Evolutionary conservation across 2,329 filamentous ascomycete genomes (phyloP).

Genomic region (Exophiala sideris): DNA sequence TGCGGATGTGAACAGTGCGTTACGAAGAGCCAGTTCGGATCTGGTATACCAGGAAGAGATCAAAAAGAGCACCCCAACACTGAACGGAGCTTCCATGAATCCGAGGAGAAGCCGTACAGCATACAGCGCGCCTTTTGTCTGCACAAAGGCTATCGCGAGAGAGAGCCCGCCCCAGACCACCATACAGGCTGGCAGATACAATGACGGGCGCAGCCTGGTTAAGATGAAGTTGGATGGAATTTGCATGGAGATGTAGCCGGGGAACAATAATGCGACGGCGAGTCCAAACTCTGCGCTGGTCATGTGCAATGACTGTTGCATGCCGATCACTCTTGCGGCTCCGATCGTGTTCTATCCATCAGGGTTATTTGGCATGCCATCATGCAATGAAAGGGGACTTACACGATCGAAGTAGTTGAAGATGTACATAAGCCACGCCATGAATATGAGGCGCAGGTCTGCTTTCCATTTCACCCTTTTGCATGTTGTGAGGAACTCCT

Average conservation of each 20-base stretch:
- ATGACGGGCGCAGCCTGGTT: conserved; percentile 37
- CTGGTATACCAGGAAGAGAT: conserved; percentile 56
- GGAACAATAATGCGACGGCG: conserved; percentile 35
- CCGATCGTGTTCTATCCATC: neutral
- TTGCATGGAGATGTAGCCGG: conserved; percentile 60
- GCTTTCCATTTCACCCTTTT: neutral
- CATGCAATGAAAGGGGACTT: neutral
- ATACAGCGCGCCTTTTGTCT: neutral
- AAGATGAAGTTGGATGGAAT: conserved; percentile 49
- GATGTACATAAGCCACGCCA: neutral
- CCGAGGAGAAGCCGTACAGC: conserved; percentile 38
- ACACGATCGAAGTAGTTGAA: neutral
- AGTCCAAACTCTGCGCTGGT: neutral
- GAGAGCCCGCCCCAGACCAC: neutral
- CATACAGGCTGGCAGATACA: conserved; percentile 25
- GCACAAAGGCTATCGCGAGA: neutral
- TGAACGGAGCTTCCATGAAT: conserved; percentile 51
- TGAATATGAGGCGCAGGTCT: neutral
- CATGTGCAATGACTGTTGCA: neutral
- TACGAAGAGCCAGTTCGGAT: conserved; percentile 42
- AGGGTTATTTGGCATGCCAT: neutral
- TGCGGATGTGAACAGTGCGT: conserved; percentile 58
- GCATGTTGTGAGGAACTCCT: neutral
- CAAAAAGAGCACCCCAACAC: conserved; percentile 56
- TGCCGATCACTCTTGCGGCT: neutral